phyloP scores from a whole-genome alignment of 2,329 filamentous ascomycete species.

The Chaetomium sp. region DNA sequence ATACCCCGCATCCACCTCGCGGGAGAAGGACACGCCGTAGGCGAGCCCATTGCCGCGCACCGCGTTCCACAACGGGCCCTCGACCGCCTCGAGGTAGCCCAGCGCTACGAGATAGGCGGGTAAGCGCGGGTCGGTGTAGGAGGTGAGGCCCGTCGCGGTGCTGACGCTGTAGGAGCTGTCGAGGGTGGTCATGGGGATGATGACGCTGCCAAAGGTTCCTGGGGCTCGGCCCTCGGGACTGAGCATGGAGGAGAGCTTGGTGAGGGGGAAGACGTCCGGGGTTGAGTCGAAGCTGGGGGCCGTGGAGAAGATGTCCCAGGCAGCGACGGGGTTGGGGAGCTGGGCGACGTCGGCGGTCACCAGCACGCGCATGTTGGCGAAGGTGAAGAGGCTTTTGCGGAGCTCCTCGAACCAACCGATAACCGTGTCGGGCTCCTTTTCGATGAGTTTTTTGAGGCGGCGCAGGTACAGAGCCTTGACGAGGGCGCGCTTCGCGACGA shows the following conservation, averaged over 20 bases:
- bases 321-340: conserved; percentile 65
- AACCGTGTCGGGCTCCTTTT: conserved; percentile 67
- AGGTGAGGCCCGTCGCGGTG: conserved; percentile 65
- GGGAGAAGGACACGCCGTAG: conserved; percentile 76
- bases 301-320: conserved; percentile 64
- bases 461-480: conserved; percentile 85
- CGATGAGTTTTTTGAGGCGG: conserved; percentile 72
- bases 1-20: conserved; percentile 71
- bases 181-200: conserved; percentile 85
- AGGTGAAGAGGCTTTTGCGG: conserved; percentile 67
- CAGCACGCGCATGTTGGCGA: conserved; percentile 78
- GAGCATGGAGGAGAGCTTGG: conserved; percentile 63
- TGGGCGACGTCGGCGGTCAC: conserved; percentile 75
- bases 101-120: conserved; percentile 83
- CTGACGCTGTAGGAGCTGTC: conserved; percentile 86
- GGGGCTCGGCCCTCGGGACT: conserved; percentile 68
- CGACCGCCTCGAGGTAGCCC: conserved; percentile 85
- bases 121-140: conserved; percentile 68
- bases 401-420: conserved; percentile 72
- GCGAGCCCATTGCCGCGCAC: conserved; percentile 90
- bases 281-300: conserved; percentile 42
- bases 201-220: conserved; percentile 65
- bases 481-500: conserved; percentile 72
- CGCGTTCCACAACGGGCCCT: conserved; percentile 90
- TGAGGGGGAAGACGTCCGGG: conserved; percentile 60